A percentile compares a stretch with the other conserved stretches of the same genome.
Conservation (phyloP, 768 basidiomycete species). For the Suillus plorans region DNA sequence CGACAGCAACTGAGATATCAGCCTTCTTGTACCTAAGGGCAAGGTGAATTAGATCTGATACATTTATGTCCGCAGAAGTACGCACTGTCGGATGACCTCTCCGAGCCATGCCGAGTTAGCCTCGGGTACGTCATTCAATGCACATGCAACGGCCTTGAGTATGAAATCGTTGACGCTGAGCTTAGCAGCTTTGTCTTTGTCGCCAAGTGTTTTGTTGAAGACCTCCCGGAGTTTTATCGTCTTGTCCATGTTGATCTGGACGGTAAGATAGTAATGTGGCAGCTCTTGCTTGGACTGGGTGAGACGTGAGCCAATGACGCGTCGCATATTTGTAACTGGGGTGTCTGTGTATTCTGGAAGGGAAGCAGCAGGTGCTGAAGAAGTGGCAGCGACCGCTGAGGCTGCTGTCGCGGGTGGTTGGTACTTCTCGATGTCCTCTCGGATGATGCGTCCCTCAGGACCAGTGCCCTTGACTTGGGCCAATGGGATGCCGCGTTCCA, state of each 20-base stretch:
- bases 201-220: constrained; percentile 86
- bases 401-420: constrained; percentile 51
- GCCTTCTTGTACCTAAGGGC: constrained; percentile 84
- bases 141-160: constrained; percentile 90
- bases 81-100: constrained; percentile 92
- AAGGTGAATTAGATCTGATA: constrained; percentile 3
- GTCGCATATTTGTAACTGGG: constrained; percentile 92
- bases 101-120: constrained; percentile 98
- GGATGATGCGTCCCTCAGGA: constrained; percentile 90
- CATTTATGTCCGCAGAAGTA: constrained; percentile 5
- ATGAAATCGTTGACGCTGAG: constrained; percentile 98
- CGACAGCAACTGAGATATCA: constrained; percentile 96
- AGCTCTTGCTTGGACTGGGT: constrained; percentile 90
- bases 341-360: constrained; percentile 82
- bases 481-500: constrained; percentile 91
- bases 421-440: constrained; percentile 93
- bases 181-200: constrained; percentile 89
- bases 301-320: constrained; percentile 86
- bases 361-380: constrained; percentile 50
- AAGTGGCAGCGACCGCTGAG: constrained; percentile 39
- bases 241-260: constrained; percentile 96
- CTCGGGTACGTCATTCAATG: constrained; percentile 93
- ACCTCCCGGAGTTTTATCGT: constrained; percentile 90
- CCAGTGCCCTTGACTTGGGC: constrained; percentile 90
- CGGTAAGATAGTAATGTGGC: constrained; percentile 97